Evolutionary conservation across 2,329 filamentous ascomycete genomes (phyloP).

Genomic region (Arthrobotrys sphaeroides): DNA sequence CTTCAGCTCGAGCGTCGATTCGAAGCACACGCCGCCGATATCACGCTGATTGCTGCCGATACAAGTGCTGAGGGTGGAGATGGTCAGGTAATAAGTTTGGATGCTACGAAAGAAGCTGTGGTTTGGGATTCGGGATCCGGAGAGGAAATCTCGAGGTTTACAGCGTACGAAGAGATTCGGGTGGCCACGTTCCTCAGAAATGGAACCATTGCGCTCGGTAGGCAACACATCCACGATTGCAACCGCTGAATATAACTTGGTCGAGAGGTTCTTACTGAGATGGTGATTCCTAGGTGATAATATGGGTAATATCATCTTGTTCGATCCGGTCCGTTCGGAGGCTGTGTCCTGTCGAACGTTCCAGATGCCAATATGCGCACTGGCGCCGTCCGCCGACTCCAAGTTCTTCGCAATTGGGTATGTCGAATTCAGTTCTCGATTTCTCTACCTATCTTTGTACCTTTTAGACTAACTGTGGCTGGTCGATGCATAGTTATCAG

Average conservation of each 20-base stretch:
- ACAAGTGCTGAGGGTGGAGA: conserved; percentile 87
- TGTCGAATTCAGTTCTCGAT: conserved; percentile 57
- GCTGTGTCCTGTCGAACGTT: conserved; percentile 91
- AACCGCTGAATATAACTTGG: not conserved
- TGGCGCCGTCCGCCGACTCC: conserved; percentile 89
- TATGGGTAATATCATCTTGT: conserved; percentile 91
- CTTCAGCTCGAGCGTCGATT: conserved; percentile 88
- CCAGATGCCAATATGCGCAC: conserved; percentile 91
- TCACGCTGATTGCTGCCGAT: conserved; percentile 85
- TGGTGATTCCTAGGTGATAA: conserved; percentile 74
- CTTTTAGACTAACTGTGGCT: conserved; percentile 6
- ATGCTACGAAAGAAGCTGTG: conserved; percentile 88
- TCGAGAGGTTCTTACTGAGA: conserved; percentile 54
- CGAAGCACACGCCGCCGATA: conserved; percentile 81
- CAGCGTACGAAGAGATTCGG: conserved; percentile 84
- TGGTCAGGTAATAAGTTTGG: conserved; percentile 91
- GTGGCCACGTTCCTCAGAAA: conserved; percentile 96
- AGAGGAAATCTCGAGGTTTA: conserved; percentile 88
- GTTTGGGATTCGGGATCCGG: conserved; percentile 97
- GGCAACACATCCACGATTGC: conserved; percentile 59
- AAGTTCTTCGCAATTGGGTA: conserved; percentile 96
- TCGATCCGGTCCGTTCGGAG: conserved; percentile 91
- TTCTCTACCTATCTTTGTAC: not conserved
- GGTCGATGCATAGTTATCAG: conserved; percentile 73
- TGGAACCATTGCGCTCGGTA: conserved; percentile 96